Evolutionary conservation across 2,329 filamentous ascomycete genomes (phyloP).

Genomic region (Colletotrichum liaoningense): DNA sequence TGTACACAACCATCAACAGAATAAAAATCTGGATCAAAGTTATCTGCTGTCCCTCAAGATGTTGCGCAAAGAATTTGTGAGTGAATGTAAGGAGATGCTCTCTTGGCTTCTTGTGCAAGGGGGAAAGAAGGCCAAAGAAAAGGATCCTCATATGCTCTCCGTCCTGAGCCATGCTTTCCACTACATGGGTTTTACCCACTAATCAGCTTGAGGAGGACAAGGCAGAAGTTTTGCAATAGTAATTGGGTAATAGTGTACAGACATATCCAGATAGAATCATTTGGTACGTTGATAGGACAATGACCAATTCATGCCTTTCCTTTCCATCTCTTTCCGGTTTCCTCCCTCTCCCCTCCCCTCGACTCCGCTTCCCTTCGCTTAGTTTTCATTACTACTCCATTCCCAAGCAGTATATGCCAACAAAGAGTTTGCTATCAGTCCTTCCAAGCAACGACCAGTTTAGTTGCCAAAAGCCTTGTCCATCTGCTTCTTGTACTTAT

Average conservation of each 20-base stretch:
- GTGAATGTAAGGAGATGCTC: neutral
- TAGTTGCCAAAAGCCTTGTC: constrained; percentile 47
- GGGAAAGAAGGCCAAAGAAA: no score
- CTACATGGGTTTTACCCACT: neutral
- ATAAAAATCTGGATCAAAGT: neutral
- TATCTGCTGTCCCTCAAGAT: neutral
- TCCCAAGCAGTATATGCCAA: neutral
- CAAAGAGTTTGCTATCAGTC: neutral
- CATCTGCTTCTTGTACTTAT: constrained; percentile 64
- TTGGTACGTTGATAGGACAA: neutral
- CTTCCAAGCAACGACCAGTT: neutral
- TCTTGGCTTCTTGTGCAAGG: neutral
- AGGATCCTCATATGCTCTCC: no score
- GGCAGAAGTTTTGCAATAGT: neutral
- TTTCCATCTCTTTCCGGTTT: no score
- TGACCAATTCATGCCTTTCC: neutral
- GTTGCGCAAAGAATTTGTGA: neutral
- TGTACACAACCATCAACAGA: neutral
- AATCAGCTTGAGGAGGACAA: neutral
- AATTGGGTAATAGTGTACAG: constrained; percentile 3
- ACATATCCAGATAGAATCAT: constrained; percentile 4
- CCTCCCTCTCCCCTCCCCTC: neutral
- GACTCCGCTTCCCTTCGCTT: neutral
- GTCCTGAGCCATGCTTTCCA: no score
- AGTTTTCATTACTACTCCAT: neutral